Percentiles rank a stretch among this genome's conserved stretches.
Evolutionary conservation across 139 green algal genomes (phyloP).

Genomic region (Haematococcus sp.): DNA sequence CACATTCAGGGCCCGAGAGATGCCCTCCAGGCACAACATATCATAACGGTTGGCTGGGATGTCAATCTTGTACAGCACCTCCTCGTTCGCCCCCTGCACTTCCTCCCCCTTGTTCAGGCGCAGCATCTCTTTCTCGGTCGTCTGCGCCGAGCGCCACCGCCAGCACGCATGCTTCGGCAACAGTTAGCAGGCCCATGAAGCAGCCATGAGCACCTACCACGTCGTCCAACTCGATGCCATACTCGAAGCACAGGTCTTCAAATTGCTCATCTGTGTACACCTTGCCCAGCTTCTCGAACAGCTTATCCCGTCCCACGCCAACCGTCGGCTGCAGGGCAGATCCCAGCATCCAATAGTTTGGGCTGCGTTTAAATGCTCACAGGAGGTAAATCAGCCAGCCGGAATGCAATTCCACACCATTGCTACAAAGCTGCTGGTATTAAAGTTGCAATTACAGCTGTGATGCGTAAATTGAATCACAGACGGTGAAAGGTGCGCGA

Average conservation of each 20-base stretch:
- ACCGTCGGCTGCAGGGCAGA: slow-evolving; percentile 68
- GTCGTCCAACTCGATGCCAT: slow-evolving; percentile 98
- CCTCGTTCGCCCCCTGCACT: slow-evolving; percentile 51
- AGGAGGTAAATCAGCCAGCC: background rate
- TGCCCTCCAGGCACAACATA: slow-evolving; percentile 98
- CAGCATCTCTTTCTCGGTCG: slow-evolving; percentile 87
- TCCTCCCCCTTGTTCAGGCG: slow-evolving; percentile 34
- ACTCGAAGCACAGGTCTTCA: slow-evolving; percentile 98
- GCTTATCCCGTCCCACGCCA: slow-evolving; percentile 81
- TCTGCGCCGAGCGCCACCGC: slow-evolving; percentile 49
- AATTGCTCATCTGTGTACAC: slow-evolving; percentile 96
- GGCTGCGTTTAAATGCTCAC: background rate
- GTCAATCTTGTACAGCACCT: slow-evolving; percentile 99
- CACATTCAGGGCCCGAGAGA: slow-evolving; percentile 93
- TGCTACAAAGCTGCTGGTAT: no score
- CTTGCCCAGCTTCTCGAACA: slow-evolving; percentile 86
- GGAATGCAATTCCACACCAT: no score
- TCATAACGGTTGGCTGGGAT: slow-evolving; percentile 99
- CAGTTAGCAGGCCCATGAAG: background rate
- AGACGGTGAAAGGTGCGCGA: no score
- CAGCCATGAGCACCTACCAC: slow-evolving; percentile 66
- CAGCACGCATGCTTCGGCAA: background rate
- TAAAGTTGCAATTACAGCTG: no score
- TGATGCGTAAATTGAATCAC: no score
- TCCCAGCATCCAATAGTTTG: background rate